These are phyloP conservation scores for Paracamarosporium sp. DNA, from an alignment of 2,329 filamentous ascomycete species.

Conservation along the genomic window DNA sequence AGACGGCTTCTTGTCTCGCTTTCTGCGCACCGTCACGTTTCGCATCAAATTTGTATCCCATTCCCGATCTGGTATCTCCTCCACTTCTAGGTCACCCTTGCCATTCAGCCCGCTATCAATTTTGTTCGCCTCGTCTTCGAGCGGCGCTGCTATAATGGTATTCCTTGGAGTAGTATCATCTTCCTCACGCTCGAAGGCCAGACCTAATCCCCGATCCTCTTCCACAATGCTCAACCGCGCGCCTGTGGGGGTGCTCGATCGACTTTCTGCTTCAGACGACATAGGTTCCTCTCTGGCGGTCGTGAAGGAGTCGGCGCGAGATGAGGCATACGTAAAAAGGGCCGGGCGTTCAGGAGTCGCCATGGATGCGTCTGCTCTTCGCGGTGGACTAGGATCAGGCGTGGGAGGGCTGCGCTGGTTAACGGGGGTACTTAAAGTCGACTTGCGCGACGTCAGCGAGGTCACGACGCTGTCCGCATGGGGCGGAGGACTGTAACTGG, in stretches of 20 bases:
- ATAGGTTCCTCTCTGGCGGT: slow-evolving; percentile 53
- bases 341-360: slow-evolving; percentile 30
- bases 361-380: slow-evolving; percentile 29
- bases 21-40: slow-evolving; percentile 50
- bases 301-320: slow-evolving; percentile 53
- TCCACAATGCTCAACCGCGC: slow-evolving; percentile 37
- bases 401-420: slow-evolving; percentile 49
- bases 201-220: slow-evolving; percentile 41
- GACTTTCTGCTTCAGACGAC: slow-evolving; percentile 43
- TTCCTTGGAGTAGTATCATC: slow-evolving; percentile 42
- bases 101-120: slow-evolving; percentile 21
- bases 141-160: slow-evolving; percentile 7
- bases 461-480: slow-evolving; percentile 49
- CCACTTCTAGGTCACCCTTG: slow-evolving; percentile 26
- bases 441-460: slow-evolving; percentile 48
- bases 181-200: slow-evolving; percentile 44
- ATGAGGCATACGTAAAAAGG: slow-evolving; percentile 48
- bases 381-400: slow-evolving; percentile 43
- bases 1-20: slow-evolving; percentile 34
- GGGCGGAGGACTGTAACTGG: slow-evolving; percentile 31
- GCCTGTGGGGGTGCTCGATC: slow-evolving; percentile 32
- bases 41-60: slow-evolving; percentile 51
- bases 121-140: slow-evolving; percentile 15
- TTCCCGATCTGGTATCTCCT: slow-evolving; percentile 42
- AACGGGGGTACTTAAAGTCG: slow-evolving; percentile 50